A percentile compares a stretch with the other conserved stretches of the same genome.
Conservation (phyloP, 192 early-diverging fungal species). For the Backusella australiensis region DNA sequence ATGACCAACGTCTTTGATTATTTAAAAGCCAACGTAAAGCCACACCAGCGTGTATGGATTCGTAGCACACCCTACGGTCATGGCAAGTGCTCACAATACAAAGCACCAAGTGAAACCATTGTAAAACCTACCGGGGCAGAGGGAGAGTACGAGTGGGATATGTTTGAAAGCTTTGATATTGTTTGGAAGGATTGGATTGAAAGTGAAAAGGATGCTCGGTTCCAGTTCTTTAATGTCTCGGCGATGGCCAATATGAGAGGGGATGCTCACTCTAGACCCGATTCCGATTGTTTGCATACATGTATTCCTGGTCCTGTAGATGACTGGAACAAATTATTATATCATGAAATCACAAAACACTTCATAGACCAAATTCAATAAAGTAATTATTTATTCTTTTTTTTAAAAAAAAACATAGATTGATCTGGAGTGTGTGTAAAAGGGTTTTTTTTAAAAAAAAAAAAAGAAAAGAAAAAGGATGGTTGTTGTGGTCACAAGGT, state of each 20-base stretch:
- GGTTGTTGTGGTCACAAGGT: too few relatives aligned
- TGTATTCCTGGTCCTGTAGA: conserved; percentile 37
- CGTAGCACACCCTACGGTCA: conserved; percentile 34
- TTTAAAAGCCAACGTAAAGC: conserved; percentile 7
- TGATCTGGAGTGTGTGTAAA: too few relatives aligned
- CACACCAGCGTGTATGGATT: conserved; percentile 24
- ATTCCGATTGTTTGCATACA: conserved; percentile 34
- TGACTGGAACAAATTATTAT: conserved; percentile 33
- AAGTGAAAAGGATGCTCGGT: conserved; percentile 17
- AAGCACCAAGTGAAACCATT: conserved; percentile 1
- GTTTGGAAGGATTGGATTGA: conserved; percentile 34
- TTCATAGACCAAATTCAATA: background rate
- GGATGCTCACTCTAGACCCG: conserved; percentile 32
- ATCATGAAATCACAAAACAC: conserved; percentile 27
- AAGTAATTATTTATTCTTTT: background rate
- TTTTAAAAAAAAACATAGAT: too few relatives aligned
- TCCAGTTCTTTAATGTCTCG: conserved; percentile 25
- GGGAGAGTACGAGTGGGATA: conserved; percentile 34
- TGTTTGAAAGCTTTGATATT: conserved; percentile 22
- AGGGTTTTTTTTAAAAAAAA: too few relatives aligned
- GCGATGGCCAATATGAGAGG: conserved; percentile 24
- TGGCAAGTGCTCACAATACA: conserved; percentile 33
- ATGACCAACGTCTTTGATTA: conserved; percentile 21
- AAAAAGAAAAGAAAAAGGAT: too few relatives aligned
- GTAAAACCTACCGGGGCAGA: conserved; percentile 16